Conservation (phyloP, 345 rosid species). For the Nasturtium officinale region DNA sequence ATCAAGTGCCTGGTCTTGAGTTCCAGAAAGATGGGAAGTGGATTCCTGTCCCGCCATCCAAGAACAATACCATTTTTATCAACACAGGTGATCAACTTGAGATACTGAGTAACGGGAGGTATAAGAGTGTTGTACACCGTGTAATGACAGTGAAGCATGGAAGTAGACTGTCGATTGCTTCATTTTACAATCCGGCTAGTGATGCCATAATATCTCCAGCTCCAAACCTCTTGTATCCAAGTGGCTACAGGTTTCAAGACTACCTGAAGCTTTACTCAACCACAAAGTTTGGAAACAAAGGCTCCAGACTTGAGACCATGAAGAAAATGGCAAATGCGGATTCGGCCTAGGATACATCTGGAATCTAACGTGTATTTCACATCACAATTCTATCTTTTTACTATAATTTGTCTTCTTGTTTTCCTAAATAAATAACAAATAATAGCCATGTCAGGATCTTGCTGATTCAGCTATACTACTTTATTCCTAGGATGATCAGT, state of each 20-base stretch:
- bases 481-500: neutral
- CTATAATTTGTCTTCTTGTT: slow-evolving; percentile 15
- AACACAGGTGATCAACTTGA: slow-evolving; percentile 87
- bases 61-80: slow-evolving; percentile 73
- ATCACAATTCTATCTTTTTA: neutral
- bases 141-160: slow-evolving; percentile 75
- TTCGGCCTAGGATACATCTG: slow-evolving; percentile 18
- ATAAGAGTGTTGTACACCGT: slow-evolving; percentile 71
- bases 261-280: slow-evolving; percentile 73
- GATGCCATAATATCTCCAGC: slow-evolving; percentile 82
- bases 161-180: slow-evolving; percentile 87
- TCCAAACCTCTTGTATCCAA: slow-evolving; percentile 68
- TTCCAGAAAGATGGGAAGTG: slow-evolving; percentile 78
- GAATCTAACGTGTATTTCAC: slow-evolving; percentile 13
- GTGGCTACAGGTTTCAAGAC: slow-evolving; percentile 63
- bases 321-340: slow-evolving; percentile 54
- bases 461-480: slow-evolving; percentile 17
- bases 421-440: slow-evolving; percentile 20
- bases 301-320: slow-evolving; percentile 63
- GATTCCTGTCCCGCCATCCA: slow-evolving; percentile 80
- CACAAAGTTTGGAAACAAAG: slow-evolving; percentile 76
- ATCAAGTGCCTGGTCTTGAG: slow-evolving; percentile 88
- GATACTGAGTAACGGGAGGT: slow-evolving; percentile 83
- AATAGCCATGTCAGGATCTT: slow-evolving; percentile 24
- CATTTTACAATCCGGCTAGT: slow-evolving; percentile 80